Evolutionary conservation across 208 protist genomes (phyloP).

Genomic region (Blastocrithidia nonstop): DNA sequence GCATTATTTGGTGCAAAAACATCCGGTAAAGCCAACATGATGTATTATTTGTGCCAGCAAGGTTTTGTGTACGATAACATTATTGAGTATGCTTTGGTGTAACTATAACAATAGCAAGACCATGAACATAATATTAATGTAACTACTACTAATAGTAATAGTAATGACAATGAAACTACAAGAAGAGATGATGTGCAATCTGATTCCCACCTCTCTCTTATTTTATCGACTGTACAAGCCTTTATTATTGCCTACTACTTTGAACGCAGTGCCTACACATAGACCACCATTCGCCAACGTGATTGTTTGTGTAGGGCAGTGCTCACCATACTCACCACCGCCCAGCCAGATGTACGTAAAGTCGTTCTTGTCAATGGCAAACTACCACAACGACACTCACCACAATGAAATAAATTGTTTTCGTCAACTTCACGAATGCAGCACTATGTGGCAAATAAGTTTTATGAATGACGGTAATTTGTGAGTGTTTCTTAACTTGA

Average conservation of each 20-base stretch:
- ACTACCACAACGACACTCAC: constrained; percentile 4
- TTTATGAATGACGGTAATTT: too few relatives aligned
- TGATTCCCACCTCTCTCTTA: too few relatives aligned
- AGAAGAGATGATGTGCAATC: too few relatives aligned
- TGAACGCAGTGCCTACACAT: constrained; percentile 35
- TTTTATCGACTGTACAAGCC: constrained; percentile 54
- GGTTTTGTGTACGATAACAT: constrained; percentile 51
- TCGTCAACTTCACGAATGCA: too few relatives aligned
- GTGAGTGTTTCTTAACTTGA: too few relatives aligned
- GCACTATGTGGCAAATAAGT: too few relatives aligned
- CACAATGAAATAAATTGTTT: constrained; percentile 6
- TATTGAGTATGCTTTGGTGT: constrained; percentile 46
- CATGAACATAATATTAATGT: too few relatives aligned
- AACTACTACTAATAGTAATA: too few relatives aligned
- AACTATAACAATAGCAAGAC: constrained; percentile 25
- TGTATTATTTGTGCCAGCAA: constrained; percentile 31
- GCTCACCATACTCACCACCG: constrained; percentile 24
- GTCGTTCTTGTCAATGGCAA: constrained; percentile 41
- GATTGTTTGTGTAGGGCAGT: constrained; percentile 39
- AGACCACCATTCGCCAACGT: constrained; percentile 21
- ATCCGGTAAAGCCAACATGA: too few relatives aligned
- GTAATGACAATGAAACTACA: too few relatives aligned
- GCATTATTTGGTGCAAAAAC: background rate
- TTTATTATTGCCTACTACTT: constrained; percentile 49
- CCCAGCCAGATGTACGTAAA: constrained; percentile 30